Conservation (phyloP, 1,139 yeast genomes). For the Suhomyces bribrorum region DNA sequence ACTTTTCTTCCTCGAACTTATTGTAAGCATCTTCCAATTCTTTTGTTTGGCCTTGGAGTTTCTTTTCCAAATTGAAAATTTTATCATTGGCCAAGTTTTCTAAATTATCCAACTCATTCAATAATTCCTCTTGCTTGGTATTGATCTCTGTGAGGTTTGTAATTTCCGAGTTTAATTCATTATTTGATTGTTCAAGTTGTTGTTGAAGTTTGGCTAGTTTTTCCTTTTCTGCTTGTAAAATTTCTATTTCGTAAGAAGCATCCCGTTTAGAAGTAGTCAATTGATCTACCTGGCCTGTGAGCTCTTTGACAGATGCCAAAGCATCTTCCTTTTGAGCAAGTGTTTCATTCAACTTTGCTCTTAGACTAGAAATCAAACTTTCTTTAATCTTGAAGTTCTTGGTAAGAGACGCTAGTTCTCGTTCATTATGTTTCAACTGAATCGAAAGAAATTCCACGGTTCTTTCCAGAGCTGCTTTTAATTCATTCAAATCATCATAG, state of each 20-base stretch:
- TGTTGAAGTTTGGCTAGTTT: slow-evolving; percentile 15
- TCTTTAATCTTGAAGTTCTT: slow-evolving; percentile 30
- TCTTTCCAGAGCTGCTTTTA: slow-evolving; percentile 22
- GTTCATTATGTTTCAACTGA: slow-evolving; percentile 32
- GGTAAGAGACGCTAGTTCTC: slow-evolving; percentile 32
- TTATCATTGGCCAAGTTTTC: slow-evolving; percentile 26
- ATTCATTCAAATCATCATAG: slow-evolving; percentile 19
- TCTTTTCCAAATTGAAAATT: slow-evolving; percentile 22
- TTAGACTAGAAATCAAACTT: slow-evolving; percentile 11
- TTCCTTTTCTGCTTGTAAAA: slow-evolving; percentile 20
- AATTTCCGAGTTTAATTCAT: slow-evolving; percentile 17
- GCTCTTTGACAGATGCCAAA: slow-evolving; percentile 3
- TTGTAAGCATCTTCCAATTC: slow-evolving; percentile 13
- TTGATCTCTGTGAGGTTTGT: slow-evolving; percentile 20
- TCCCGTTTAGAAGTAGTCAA: slow-evolving; percentile 18
- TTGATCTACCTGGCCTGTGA: slow-evolving; percentile 10
- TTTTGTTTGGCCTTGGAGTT: slow-evolving; percentile 12
- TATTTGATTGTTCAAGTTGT: slow-evolving; percentile 15
- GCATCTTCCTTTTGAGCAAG: slow-evolving; percentile 8
- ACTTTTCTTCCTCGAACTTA: slow-evolving; percentile 15
- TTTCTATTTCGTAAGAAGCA: slow-evolving; percentile 17
- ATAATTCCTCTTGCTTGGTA: slow-evolving; percentile 23
- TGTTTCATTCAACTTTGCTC: slow-evolving; percentile 13
- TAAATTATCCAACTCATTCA: slow-evolving; percentile 25
- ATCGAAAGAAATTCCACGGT: slow-evolving; percentile 30